Percentiles rank a stretch among this genome's conserved stretches.
Conservation (phyloP, 495 filamentous ascomycete species). For the Mytilinidion resinicola region DNA sequence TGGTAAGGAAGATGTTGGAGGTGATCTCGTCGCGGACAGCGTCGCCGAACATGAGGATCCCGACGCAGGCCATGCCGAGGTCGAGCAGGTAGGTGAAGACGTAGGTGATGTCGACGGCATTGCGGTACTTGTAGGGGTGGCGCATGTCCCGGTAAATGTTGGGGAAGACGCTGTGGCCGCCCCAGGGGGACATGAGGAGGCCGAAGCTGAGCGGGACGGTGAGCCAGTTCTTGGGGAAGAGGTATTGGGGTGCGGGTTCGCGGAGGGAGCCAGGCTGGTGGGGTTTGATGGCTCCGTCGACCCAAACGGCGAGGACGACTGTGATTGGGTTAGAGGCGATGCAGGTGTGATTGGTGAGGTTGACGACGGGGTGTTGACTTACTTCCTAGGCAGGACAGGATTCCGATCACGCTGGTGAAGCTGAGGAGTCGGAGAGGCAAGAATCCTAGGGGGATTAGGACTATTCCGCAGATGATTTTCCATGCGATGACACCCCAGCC, state of each 20-base stretch:
- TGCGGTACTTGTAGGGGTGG: conserved; percentile 78
- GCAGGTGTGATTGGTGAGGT: background rate
- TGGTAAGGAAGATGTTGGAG: conserved; percentile 68
- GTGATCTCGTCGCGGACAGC: conserved; percentile 81
- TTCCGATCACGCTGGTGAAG: conserved; percentile 85
- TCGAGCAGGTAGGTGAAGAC: conserved; percentile 84
- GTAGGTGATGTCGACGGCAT: conserved; percentile 74
- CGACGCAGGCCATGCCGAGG: conserved; percentile 68
- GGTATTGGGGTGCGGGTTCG: conserved; percentile 70
- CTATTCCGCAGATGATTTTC: conserved; percentile 79
- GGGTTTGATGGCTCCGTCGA: conserved; percentile 81
- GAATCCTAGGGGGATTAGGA: conserved; percentile 80
- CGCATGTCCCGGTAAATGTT: conserved; percentile 98
- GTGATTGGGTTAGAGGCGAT: conserved; percentile 16
- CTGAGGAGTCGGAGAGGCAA: conserved; percentile 77
- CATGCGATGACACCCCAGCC: conserved; percentile 63
- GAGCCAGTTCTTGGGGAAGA: conserved; percentile 80
- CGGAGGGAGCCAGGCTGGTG: conserved; percentile 74
- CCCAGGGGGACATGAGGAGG: conserved; percentile 95
- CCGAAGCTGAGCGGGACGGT: conserved; percentile 90
- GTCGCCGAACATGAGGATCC: conserved; percentile 91
- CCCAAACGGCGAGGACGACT: conserved; percentile 75
- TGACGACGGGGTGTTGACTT: conserved; percentile 37
- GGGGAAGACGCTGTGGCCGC: conserved; percentile 90
- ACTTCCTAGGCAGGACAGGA: conserved; percentile 82